Evolutionary conservation across 1,284 basidiomycete species (phyloP), one percentile per base, ranked within the genome.

Genomic region (Heterobasidion irregulare): DNA sequence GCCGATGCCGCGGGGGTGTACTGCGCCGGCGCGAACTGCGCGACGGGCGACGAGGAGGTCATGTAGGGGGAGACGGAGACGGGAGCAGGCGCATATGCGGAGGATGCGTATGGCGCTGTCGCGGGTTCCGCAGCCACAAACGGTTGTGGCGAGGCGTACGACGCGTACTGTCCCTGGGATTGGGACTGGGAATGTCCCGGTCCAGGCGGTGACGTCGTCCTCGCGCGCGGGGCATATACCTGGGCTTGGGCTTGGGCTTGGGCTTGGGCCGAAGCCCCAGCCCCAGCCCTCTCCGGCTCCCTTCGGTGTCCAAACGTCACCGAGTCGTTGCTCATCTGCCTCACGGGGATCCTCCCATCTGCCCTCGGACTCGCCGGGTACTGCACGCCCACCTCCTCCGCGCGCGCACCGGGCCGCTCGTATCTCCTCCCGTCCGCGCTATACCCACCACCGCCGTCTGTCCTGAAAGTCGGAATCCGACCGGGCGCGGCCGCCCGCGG

Each of bases 401-500:
- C 7, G 46, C 45, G 6, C n/a, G 10, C 12, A 12, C n/a, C 38
- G n/a, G 38, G 7, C n/a, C 6, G 10, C 38, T 41, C 38, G 5
- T 41, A n/a, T 8, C 38, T 41, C n/a, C 38, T 41, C 38, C 38
- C 38, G 16, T 45, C 46, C 18, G 52, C 33, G 15, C 38, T 48
- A 19, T 47, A 61, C 10, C 53, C 32, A 4, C 46, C 16, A 6
- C 46, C n/a, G 8, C 46, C n/a, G 7, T 38, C 49, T n/a, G 33
- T 16, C 10, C 36, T 12, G 49, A 36, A 36, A 8, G 18, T 16
- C 15, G 34, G 32, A 35, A 50, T 48, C 2, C 47, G 18, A 33
- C 9, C 16, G 60, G 55, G 26, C 47, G 50, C 15, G 52, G 57
- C 15, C 57, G 57, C 38, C 2, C 57, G 59, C 32, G 61, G 60